These are phyloP conservation scores for Yamadazyma spencermartinsiae DNA, from an alignment of 1,139 yeast species.

Conservation along the genomic window DNA sequence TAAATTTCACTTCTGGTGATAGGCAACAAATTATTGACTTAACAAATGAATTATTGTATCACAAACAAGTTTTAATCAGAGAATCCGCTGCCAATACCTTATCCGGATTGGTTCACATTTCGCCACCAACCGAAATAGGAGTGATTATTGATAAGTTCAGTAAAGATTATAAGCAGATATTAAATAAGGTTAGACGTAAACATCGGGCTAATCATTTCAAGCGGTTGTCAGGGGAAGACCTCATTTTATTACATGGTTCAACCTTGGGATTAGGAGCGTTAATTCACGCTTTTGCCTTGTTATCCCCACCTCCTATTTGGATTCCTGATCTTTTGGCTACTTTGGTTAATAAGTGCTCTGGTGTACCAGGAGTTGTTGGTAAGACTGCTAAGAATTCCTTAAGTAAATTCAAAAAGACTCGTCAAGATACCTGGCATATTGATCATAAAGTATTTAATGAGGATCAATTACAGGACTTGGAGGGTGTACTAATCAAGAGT, in stretches of 20 bases:
- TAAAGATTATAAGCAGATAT: constrained; percentile 24
- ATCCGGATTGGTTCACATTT: constrained; percentile 78
- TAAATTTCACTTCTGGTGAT: constrained; percentile 53
- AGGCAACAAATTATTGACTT: constrained; percentile 52
- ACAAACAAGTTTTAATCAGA: constrained; percentile 73
- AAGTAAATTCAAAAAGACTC: constrained; percentile 83
- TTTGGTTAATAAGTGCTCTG: constrained; percentile 68
- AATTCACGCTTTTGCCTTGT: constrained; percentile 86
- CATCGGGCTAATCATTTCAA: constrained; percentile 33
- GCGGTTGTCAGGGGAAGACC: constrained; percentile 39
- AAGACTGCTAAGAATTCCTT: constrained; percentile 80
- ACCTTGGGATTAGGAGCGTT: constrained; percentile 88
- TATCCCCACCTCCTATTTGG: constrained; percentile 92
- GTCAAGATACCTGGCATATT: constrained; percentile 97
- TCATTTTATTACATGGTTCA: constrained; percentile 72
- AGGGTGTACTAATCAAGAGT: constrained; percentile 92
- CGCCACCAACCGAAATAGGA: constrained; percentile 59
- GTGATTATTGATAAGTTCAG: constrained; percentile 27
- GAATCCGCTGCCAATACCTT: constrained; percentile 74
- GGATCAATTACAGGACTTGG: constrained; percentile 85
- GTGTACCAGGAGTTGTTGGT: constrained; percentile 76
- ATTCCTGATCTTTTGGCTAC: constrained; percentile 72
- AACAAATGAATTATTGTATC: constrained; percentile 56
- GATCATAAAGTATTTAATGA: constrained; percentile 76
- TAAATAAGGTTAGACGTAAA: constrained; percentile 34